Evolutionary conservation across 148 eudicot species (phyloP), one percentile per base, ranked within the genome.

Genomic region (Fallopia convolvulus): DNA sequence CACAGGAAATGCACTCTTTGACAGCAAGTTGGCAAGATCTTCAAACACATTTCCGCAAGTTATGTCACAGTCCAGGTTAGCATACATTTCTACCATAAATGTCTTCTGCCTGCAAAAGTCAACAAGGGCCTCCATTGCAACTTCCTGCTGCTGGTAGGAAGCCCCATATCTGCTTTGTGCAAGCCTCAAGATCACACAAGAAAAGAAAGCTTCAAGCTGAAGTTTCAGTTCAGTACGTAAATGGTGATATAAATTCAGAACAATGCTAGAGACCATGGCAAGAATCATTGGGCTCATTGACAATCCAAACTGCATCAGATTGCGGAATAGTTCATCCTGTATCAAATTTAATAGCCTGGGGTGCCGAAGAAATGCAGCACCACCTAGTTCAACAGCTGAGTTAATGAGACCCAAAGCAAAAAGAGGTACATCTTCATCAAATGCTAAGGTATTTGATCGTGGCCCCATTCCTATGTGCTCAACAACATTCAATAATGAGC

Each of bases 41-140:
- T 94, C 99, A 77, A 90, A 94, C 73, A 94, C 86, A 81, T 94
- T 92, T 82, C 91, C 72, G 81, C 99, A 92, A 21, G 97, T 87
- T 82, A 94, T 92, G 82, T 94, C 99, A 76, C 99, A 90, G 77
- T 94, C 99, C 74, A 88, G 86, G 83, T 94, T 92, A 70, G 93
- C 93, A 86, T 90, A 94, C 96, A 94, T 86, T 80, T 92, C 99
- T 23, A 86, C 86, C 88, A 87, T 87, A 76, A 94, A 94, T 50
- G 85, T 83, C 78, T 85, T 88, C 83, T 94, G 97, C 87, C 97
- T 89, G 71, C 99, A 94, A 77, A 92, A 90, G 85, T 94, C 99
- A 82, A 92, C 95, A 82, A 94, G 92, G 73, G 99, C 90, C 81
- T 94, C 99, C 99, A 94, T 90, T 74, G 94, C 97, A 83, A 90